These are phyloP conservation scores for Fusarium armeniacum DNA, from an alignment of 2,329 filamentous ascomycete genomes.

Conservation along the genomic window DNA sequence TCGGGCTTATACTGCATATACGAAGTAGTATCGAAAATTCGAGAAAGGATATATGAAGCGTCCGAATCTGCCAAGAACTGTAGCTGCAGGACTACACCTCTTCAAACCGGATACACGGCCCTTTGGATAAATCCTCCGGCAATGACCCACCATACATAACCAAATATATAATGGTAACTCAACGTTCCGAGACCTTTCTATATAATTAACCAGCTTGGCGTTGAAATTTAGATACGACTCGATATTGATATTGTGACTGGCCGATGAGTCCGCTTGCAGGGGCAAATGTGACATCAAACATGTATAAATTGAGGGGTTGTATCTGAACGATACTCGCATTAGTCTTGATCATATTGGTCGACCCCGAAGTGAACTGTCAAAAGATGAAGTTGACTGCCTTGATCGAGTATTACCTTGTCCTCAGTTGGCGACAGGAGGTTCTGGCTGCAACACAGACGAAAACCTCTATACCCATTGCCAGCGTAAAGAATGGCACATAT, in stretches of 20 bases:
- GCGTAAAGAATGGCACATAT: constrained; percentile 33
- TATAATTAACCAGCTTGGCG: not conserved
- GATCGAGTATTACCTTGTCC: not conserved
- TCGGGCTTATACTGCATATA: too few species aligned
- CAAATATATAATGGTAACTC: not conserved
- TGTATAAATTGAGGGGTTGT: not conserved
- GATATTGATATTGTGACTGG: too few species aligned
- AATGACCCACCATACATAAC: not conserved
- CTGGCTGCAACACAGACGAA: not conserved
- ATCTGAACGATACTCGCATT: not conserved
- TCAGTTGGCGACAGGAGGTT: not conserved
- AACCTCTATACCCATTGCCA: constrained; percentile 3
- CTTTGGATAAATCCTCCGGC: constrained; percentile 13
- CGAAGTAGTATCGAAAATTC: too few species aligned
- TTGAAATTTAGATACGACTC: not conserved
- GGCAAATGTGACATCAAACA: not conserved
- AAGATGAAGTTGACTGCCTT: not conserved
- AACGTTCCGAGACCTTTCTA: not conserved
- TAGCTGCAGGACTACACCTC: not conserved
- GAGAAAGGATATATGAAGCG: not conserved
- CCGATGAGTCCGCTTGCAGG: not conserved
- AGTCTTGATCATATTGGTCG: not conserved
- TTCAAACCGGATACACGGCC: not conserved
- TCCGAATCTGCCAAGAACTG: not conserved
- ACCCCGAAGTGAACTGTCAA: not conserved